phyloP scores from a whole-genome alignment of 805 yeast species.

The Kluyveromyces siamensis region DNA sequence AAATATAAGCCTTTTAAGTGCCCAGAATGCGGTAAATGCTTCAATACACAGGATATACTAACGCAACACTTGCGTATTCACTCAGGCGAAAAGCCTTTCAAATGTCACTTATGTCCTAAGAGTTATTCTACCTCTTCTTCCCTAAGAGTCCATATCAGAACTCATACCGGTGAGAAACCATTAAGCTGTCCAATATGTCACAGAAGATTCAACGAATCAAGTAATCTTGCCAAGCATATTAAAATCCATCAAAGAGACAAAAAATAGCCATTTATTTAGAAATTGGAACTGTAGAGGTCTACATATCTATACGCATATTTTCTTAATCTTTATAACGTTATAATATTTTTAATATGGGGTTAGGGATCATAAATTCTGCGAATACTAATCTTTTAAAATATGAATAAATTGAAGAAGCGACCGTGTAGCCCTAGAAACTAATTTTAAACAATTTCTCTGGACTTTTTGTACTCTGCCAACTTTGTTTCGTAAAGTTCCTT shows the following conservation, averaged over 20 bases:
- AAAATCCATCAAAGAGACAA: constrained; percentile 52
- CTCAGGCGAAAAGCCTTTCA: constrained; percentile 82
- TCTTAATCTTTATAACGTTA: neutral
- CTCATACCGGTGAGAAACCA: constrained; percentile 89
- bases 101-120: constrained; percentile 66
- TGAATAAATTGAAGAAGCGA: neutral
- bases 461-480: neutral
- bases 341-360: too few species aligned
- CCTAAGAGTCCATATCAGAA: constrained; percentile 71
- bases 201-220: constrained; percentile 79
- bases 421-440: neutral
- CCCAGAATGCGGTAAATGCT: constrained; percentile 52
- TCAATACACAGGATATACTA: constrained; percentile 71
- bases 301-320: constrained; percentile 36
- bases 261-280: too few species aligned
- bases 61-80: constrained; percentile 78
- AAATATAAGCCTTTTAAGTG: constrained; percentile 75
- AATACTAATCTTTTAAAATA: too few species aligned
- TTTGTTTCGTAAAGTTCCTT: neutral
- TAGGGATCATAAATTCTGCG: neutral
- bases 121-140: constrained; percentile 76
- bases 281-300: too few species aligned
- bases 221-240: constrained; percentile 83
- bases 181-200: constrained; percentile 74
- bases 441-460: neutral